Evolutionary conservation across 331 rosid species (phyloP).

Genomic region (Quercus tomentella): DNA sequence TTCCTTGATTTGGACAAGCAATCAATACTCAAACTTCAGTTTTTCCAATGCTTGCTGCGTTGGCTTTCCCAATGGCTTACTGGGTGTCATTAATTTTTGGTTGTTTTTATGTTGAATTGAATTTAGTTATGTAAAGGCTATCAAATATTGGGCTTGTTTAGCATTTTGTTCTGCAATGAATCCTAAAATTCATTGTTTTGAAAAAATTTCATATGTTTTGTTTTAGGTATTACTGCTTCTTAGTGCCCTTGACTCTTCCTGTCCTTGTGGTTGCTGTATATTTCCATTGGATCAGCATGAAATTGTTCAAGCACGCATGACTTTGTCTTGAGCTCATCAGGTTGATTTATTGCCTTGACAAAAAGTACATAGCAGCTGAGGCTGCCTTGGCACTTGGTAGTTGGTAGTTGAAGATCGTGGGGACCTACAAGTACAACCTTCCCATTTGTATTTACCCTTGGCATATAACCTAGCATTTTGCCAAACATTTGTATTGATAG

Average conservation of each 20-base stretch:
- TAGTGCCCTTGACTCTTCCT: slow-evolving; percentile 82
- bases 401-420: background rate
- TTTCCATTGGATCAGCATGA: slow-evolving; percentile 93
- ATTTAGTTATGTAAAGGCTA: background rate
- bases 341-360: background rate
- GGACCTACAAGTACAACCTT: background rate
- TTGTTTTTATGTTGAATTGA: background rate
- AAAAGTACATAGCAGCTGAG: no score
- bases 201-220: background rate
- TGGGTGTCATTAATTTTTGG: background rate
- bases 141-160: background rate
- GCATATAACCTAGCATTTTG: background rate
- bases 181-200: background rate
- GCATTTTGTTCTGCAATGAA: background rate
- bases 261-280: slow-evolving; percentile 69
- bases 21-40: no score
- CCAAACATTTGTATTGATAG: background rate
- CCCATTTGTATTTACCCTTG: background rate
- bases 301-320: slow-evolving; percentile 82
- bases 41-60: background rate
- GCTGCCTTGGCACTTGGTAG: background rate
- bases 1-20: no score
- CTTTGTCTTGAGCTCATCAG: background rate
- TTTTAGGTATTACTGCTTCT: slow-evolving; percentile 72
- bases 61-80: background rate